A percentile compares a stretch with the other conserved stretches of the same genome.
These are phyloP conservation scores for Rickenella mellea DNA, from an alignment of 768 basidiomycete species.

Conservation along the genomic window DNA sequence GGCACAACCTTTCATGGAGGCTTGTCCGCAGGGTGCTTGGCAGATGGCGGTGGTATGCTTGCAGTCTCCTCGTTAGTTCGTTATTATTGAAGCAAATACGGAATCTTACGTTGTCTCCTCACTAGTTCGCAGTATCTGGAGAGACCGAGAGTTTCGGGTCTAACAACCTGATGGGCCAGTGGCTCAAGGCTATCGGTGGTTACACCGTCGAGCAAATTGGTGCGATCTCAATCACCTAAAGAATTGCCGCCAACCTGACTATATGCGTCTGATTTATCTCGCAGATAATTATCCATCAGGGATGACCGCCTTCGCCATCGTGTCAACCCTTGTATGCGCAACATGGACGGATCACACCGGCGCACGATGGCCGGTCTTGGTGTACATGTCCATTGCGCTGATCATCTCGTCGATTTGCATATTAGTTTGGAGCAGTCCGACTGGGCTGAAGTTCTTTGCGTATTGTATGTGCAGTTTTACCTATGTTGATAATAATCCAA, in stretches of 20 bases:
- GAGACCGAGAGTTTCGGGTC: conserved; percentile 62
- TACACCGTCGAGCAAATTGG: conserved; percentile 57
- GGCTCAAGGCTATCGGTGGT: conserved; percentile 51
- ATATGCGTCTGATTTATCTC: too few species aligned
- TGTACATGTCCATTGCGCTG: conserved; percentile 50
- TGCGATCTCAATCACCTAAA: conserved; percentile 13
- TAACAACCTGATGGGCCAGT: conserved; percentile 68
- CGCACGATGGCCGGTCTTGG: conserved; percentile 53
- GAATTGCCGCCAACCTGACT: neutral
- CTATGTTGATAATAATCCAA: neutral
- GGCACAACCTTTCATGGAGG: conserved; percentile 36
- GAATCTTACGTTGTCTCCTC: too few species aligned
- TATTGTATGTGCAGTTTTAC: conserved; percentile 39
- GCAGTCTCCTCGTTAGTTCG: conserved; percentile 45
- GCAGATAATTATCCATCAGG: conserved; percentile 53
- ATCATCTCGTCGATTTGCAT: conserved; percentile 48
- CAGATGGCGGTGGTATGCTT: conserved; percentile 62
- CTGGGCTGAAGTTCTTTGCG: conserved; percentile 62
- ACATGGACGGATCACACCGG: conserved; percentile 52
- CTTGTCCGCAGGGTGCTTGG: conserved; percentile 39
- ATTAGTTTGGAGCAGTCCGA: conserved; percentile 51
- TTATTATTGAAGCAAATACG: neutral
- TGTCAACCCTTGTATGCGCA: conserved; percentile 52
- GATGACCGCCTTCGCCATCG: conserved; percentile 54
- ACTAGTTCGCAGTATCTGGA: conserved; percentile 58